Conservation (phyloP, 2,329 filamentous ascomycete species). For the Beauveria sp. region DNA sequence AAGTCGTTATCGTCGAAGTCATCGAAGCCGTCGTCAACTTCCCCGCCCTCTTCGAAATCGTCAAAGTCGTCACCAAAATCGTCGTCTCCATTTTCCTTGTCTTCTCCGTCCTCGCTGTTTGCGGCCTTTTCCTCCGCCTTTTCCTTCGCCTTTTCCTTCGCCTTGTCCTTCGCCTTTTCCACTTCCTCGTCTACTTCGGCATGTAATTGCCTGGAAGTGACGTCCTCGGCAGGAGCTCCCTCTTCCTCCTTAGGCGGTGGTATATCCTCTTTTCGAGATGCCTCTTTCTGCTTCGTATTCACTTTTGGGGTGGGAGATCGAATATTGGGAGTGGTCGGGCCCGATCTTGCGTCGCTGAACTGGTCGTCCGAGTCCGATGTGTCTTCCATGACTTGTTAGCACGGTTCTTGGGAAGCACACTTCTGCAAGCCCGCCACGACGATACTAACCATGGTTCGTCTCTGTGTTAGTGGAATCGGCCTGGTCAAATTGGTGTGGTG, state of each 20-base stretch:
- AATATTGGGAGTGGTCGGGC: slow-evolving; percentile 32
- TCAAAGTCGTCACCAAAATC: slow-evolving; percentile 55
- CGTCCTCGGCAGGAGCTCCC: not conserved
- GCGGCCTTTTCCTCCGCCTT: not conserved
- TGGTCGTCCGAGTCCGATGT: slow-evolving; percentile 61
- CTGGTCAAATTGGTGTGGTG: not conserved
- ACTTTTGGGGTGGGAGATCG: slow-evolving; percentile 49
- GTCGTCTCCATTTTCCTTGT: slow-evolving; percentile 28
- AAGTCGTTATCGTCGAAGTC: slow-evolving; percentile 71
- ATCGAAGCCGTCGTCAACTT: slow-evolving; percentile 50
- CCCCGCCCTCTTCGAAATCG: slow-evolving; percentile 53
- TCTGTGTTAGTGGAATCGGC: not conserved
- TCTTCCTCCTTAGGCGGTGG: slow-evolving; percentile 45
- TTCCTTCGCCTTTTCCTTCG: slow-evolving; percentile 9
- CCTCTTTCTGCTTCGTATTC: slow-evolving; percentile 47
- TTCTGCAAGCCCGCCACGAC: too few species aligned
- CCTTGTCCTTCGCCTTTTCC: slow-evolving; percentile 9
- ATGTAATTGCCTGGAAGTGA: not conserved
- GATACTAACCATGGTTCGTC: slow-evolving; percentile 21
- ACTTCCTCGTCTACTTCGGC: slow-evolving; percentile 25
- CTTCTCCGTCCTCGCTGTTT: slow-evolving; percentile 18
- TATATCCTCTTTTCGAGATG: slow-evolving; percentile 49
- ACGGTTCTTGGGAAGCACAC: not conserved
- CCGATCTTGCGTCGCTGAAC: slow-evolving; percentile 59
- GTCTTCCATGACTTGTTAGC: slow-evolving; percentile 26